phyloP scores from a whole-genome alignment of 345 rosid genomes.

The Populus euphratica region DNA sequence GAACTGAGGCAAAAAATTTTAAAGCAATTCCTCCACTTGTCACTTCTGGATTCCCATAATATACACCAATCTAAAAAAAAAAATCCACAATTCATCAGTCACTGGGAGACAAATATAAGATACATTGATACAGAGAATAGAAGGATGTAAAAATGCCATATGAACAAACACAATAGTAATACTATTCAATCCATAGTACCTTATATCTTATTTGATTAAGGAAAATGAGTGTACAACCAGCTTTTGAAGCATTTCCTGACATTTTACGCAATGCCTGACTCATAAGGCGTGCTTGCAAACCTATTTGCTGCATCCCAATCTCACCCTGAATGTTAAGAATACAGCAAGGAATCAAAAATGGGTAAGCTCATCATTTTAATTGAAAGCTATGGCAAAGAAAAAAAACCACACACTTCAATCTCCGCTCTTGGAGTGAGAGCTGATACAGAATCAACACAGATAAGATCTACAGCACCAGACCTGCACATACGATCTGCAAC shows the following conservation, averaged over 20 bases:
- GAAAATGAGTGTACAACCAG: constrained; percentile 92
- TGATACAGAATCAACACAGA: constrained; percentile 93
- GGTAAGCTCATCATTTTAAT: constrained; percentile 3
- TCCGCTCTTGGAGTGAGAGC: constrained; percentile 98
- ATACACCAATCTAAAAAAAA: constrained; percentile 75
- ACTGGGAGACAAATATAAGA: neutral
- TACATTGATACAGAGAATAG: constrained; percentile 6
- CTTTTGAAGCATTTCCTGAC: constrained; percentile 99
- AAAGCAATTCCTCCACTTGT: constrained; percentile 96
- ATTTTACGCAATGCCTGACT: constrained; percentile 98
- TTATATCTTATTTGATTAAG: constrained; percentile 93
- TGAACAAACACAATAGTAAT: too few species aligned
- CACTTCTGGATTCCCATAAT: constrained; percentile 97
- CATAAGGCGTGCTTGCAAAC: constrained; percentile 97
- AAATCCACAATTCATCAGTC: constrained; percentile 22
- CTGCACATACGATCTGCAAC: constrained; percentile 99
- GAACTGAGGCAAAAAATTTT: constrained; percentile 92
- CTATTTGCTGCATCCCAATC: constrained; percentile 99
- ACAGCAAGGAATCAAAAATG: constrained; percentile 7
- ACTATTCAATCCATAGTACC: constrained; percentile 36
- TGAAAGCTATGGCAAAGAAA: neutral
- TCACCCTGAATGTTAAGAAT: constrained; percentile 56
- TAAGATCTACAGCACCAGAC: constrained; percentile 90
- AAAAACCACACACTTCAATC: constrained; percentile 64
- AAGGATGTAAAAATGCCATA: neutral